Percentiles rank a stretch among this genome's conserved stretches.
These are phyloP conservation scores for Rubroshorea leprosula DNA, from an alignment of 345 rosid species.

Conservation along the genomic window DNA sequence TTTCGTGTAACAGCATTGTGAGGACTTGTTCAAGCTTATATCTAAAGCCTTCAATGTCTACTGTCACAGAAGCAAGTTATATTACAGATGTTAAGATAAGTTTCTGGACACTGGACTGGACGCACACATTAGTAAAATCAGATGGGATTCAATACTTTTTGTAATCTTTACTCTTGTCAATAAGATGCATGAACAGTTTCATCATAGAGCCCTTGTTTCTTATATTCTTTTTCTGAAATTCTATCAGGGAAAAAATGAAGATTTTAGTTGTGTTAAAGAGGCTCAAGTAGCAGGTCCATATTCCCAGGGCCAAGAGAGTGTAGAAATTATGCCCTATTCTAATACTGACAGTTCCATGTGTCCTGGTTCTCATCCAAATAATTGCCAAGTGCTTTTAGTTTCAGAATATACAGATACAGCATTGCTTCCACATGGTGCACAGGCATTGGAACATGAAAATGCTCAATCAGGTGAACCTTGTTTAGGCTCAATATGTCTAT, in stretches of 20 bases:
- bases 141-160: no score
- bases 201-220: no score
- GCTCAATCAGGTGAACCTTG: conserved; percentile 69
- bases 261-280: conserved; percentile 46
- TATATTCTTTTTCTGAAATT: conserved; percentile 1
- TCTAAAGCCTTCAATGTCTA: neutral
- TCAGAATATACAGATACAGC: conserved; percentile 57
- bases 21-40: neutral
- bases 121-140: no score
- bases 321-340: conserved; percentile 30
- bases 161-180: no score
- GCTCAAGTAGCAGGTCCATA: conserved; percentile 34
- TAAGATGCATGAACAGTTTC: no score
- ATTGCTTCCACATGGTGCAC: conserved; percentile 57
- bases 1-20: no score
- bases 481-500: neutral
- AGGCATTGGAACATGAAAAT: conserved; percentile 73
- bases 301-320: conserved; percentile 49
- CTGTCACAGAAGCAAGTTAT: no score
- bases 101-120: no score
- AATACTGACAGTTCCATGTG: conserved; percentile 57
- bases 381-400: conserved; percentile 43
- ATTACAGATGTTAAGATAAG: no score
- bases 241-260: conserved; percentile 60
- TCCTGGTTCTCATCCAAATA: conserved; percentile 38